A percentile compares a stretch with the other conserved stretches of the same genome.
Evolutionary conservation across 1,139 yeast species (phyloP).

Genomic region (Lodderomyces elongisporus): DNA sequence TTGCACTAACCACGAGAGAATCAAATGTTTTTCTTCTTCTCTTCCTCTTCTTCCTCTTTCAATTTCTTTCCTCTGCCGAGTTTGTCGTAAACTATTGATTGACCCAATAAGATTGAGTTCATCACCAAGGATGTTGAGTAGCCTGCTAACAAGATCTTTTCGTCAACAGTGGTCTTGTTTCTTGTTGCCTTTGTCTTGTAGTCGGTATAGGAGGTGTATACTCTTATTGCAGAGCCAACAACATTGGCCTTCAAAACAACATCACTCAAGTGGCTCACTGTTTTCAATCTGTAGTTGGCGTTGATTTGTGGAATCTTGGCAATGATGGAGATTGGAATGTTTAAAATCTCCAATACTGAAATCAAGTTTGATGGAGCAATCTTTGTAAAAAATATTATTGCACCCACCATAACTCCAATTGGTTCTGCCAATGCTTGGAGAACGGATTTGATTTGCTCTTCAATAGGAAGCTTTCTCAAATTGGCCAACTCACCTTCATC

Average conservation of each 20-base stretch:
- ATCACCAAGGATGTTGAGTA: conserved; percentile 30
- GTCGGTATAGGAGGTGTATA: conserved; percentile 49
- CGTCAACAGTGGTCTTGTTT: conserved; percentile 14
- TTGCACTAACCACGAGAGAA: too few species aligned
- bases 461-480: conserved; percentile 12
- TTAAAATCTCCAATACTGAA: conserved; percentile 40
- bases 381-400: conserved; percentile 26
- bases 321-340: conserved; percentile 49
- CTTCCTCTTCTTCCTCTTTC: conserved; percentile 7
- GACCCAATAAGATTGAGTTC: conserved; percentile 31
- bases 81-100: conserved; percentile 25
- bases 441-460: conserved; percentile 18
- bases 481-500: conserved; percentile 15
- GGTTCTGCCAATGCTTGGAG: conserved; percentile 23
- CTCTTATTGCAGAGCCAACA: conserved; percentile 51
- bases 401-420: conserved; percentile 23
- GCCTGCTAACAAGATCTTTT: conserved; percentile 32
- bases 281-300: conserved; percentile 41
- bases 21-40: conserved; percentile 1
- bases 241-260: conserved; percentile 53
- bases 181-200: conserved; percentile 20
- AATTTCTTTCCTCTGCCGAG: conserved; percentile 9
- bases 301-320: conserved; percentile 56
- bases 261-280: conserved; percentile 52
- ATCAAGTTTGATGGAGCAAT: conserved; percentile 30